Base-by-base conservation (phyloP, 805 yeast genomes). In the Blastobotrys terrestris region DNA sequence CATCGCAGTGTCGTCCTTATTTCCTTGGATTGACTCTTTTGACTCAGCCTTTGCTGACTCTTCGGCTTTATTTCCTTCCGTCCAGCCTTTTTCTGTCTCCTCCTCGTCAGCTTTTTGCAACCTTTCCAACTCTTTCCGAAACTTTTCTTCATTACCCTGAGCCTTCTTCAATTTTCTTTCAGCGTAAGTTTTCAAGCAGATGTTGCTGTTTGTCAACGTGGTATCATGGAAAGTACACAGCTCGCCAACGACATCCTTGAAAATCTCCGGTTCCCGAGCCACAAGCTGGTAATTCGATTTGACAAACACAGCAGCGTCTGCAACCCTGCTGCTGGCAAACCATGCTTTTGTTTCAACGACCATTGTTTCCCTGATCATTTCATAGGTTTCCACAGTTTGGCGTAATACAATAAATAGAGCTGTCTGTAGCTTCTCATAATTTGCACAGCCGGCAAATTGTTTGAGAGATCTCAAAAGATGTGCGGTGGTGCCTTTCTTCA, bases 321-420 rank as follows among this genome's bases (percentile, higher is more conserved):
- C 57, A 11, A 48, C 50, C 3, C 46, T 14, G 15, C 45, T 45
- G n/a, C 48, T 41, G 7, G 46, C 15, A 50, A 82, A 74, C 31
- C 74, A 68, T 21, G 68, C 71, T 2, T 74, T 64, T 8, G 87
- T 63, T 52, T 84, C 89, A 19, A 75, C 70, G 0, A 68, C 60
- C 60, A 87, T 78, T 40, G 77, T 68, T 7, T 70, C 69, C 26
- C 72, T 70, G 3, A 88, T 69, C 11, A 78, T 68, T 0, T 73
- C 75, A 0, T 70, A 64, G 2, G 80, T 77, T 65, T 90, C 97
- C 64, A 84, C 80, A 53, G 90, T 83, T 44, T 85, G 73, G 63
- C 96, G 77, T 1, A 84, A 65, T 35, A 89, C 69, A 11, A 80
- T 70, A 0, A 81, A 72, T 18, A 83, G 71, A 1, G 79, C 65